A percentile compares a stretch with the other conserved stretches of the same genome.
phyloP scores from a whole-genome alignment of 2,329 filamentous ascomycete genomes.

The Ilyonectria destructans region DNA sequence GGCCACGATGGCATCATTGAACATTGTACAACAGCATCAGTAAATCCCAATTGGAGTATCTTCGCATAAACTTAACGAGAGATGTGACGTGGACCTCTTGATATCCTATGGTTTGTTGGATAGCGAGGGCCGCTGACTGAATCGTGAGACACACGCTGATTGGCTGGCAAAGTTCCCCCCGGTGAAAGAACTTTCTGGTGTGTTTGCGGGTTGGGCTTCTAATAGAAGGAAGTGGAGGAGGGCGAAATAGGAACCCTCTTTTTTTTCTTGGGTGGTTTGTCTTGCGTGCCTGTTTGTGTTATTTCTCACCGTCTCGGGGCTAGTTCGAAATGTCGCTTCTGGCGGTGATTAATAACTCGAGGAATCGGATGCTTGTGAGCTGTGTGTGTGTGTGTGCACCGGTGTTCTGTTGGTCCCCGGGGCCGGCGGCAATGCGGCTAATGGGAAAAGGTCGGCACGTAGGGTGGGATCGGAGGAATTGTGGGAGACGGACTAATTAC shows the following conservation, averaged over 20 bases:
- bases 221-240: constrained; percentile 10
- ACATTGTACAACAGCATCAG: neutral
- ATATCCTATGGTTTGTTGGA: constrained; percentile 8
- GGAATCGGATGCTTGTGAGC: no score
- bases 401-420: neutral
- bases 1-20: neutral
- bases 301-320: constrained; percentile 3
- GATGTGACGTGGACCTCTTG: neutral
- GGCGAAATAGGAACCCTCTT: neutral
- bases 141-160: constrained; percentile 38
- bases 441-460: neutral
- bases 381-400: neutral
- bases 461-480: neutral
- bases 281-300: constrained; percentile 4
- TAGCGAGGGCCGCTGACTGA: constrained; percentile 10
- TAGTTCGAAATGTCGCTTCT: neutral
- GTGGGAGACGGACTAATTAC: neutral
- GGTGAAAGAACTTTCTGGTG: constrained; percentile 14
- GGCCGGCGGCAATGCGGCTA: neutral
- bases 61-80: neutral
- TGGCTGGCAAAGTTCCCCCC: constrained; percentile 53
- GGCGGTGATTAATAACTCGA: neutral
- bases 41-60: neutral
- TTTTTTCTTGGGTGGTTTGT: neutral
- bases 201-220: neutral